Conservation (phyloP, 805 yeast species). For the Zygotorulaspora danielsina region DNA sequence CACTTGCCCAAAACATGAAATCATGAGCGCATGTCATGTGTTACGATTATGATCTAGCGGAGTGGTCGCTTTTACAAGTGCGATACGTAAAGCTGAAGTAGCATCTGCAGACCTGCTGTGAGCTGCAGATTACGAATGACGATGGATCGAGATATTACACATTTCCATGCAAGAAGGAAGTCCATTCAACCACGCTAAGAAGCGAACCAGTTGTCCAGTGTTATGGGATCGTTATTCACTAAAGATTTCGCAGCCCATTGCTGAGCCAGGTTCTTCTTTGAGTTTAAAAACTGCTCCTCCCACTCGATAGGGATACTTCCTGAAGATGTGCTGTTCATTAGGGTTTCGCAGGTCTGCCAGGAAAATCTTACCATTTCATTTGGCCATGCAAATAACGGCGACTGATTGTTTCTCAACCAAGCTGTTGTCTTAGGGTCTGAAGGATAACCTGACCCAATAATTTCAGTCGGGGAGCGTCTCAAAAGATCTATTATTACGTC, state of each 20-base stretch:
- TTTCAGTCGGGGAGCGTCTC: conserved; percentile 24
- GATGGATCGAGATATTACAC: too few species aligned
- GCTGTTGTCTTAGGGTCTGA: conserved; percentile 80
- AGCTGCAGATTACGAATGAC: too few species aligned
- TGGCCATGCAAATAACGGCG: conserved; percentile 84
- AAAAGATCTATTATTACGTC: conserved; percentile 46
- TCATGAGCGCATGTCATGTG: not conserved
- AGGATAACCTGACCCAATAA: conserved; percentile 91
- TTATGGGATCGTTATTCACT: conserved; percentile 11
- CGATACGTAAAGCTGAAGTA: not conserved
- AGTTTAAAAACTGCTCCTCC: conserved; percentile 42
- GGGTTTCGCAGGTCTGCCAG: conserved; percentile 89
- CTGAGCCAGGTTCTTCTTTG: conserved; percentile 28
- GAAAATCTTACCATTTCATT: conserved; percentile 70
- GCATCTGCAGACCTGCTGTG: too few species aligned
- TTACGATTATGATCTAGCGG: not conserved
- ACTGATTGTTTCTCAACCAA: conserved; percentile 65
- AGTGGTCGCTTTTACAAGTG: not conserved
- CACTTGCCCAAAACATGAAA: not conserved
- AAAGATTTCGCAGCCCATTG: conserved; percentile 19
- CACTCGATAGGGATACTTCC: conserved; percentile 57
- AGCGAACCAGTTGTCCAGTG: conserved; percentile 29
- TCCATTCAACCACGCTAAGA: too few species aligned
- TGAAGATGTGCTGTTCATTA: conserved; percentile 40
- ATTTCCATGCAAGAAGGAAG: too few species aligned